Evolutionary conservation across 176 grass and related monocot species (phyloP).

Genomic region (Carex parvula): DNA sequence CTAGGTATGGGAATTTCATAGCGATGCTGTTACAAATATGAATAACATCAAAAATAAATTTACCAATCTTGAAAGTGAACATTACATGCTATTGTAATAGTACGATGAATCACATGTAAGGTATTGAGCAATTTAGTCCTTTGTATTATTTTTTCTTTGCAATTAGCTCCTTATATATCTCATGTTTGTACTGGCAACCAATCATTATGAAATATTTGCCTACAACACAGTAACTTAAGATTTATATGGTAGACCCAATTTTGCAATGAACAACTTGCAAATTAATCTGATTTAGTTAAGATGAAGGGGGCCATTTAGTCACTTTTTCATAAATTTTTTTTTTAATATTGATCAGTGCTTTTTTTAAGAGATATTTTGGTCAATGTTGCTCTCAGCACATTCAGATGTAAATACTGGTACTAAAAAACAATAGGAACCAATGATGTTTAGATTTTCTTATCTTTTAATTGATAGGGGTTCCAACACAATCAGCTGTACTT

Average conservation of each 20-base stretch:
- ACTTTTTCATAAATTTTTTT: neutral
- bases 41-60: neutral
- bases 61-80: neutral
- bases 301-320: neutral
- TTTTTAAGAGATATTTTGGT: neutral
- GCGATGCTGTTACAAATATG: slow-evolving; percentile 56
- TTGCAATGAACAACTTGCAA: neutral
- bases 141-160: neutral
- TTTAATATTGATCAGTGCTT: neutral
- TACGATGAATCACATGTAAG: neutral
- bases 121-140: neutral
- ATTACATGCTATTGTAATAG: neutral
- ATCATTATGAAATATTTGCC: neutral
- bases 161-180: neutral
- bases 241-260: neutral
- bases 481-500: neutral
- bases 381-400: neutral
- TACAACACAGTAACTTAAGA: neutral
- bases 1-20: slow-evolving; percentile 77
- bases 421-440: neutral
- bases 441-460: neutral
- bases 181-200: neutral
- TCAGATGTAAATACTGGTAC: neutral
- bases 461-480: neutral
- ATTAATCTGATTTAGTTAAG: neutral